phyloP scores from a whole-genome alignment of 371 early-diverging fungal genomes.

The Syncephalastrum monosporum region DNA sequence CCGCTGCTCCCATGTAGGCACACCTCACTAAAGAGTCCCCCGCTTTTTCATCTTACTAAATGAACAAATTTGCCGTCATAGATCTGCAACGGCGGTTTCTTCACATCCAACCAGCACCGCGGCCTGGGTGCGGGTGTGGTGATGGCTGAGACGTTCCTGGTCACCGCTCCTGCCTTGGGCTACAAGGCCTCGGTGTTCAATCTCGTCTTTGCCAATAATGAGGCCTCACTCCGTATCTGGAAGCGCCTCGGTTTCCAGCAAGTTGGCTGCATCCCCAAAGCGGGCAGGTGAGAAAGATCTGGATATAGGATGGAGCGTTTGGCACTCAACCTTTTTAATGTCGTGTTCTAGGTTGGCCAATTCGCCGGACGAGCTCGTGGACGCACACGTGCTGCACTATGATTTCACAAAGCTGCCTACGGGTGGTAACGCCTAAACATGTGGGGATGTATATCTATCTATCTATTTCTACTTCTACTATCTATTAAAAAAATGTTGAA shows the following conservation, averaged over 20 bases:
- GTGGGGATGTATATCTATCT: too few relatives aligned
- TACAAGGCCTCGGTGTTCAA: slow-evolving; percentile 81
- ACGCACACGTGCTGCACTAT: slow-evolving; percentile 74
- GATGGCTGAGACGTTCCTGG: slow-evolving; percentile 67
- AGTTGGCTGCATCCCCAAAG: slow-evolving; percentile 68
- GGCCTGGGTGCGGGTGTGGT: slow-evolving; percentile 64
- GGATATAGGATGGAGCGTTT: not conserved
- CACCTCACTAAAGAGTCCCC: not conserved
- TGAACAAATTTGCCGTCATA: slow-evolving; percentile 5
- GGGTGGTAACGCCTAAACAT: too few relatives aligned
- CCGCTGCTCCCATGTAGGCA: slow-evolving; percentile 56
- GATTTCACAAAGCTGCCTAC: slow-evolving; percentile 49
- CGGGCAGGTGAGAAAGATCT: slow-evolving; percentile 42
- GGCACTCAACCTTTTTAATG: not conserved
- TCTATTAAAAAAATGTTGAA: too few relatives aligned
- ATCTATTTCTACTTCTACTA: too few relatives aligned
- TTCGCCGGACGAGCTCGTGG: slow-evolving; percentile 56
- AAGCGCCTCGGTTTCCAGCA: slow-evolving; percentile 63
- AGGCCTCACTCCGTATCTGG: slow-evolving; percentile 68
- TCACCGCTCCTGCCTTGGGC: slow-evolving; percentile 64
- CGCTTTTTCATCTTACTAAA: not conserved
- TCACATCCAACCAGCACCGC: slow-evolving; percentile 53
- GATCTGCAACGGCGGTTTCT: slow-evolving; percentile 80
- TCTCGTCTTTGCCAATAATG: slow-evolving; percentile 74
- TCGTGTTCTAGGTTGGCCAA: slow-evolving; percentile 31